Conservation (phyloP, 2,329 filamentous ascomycete genomes). For the Paracorniculantispora psalliotae region DNA sequence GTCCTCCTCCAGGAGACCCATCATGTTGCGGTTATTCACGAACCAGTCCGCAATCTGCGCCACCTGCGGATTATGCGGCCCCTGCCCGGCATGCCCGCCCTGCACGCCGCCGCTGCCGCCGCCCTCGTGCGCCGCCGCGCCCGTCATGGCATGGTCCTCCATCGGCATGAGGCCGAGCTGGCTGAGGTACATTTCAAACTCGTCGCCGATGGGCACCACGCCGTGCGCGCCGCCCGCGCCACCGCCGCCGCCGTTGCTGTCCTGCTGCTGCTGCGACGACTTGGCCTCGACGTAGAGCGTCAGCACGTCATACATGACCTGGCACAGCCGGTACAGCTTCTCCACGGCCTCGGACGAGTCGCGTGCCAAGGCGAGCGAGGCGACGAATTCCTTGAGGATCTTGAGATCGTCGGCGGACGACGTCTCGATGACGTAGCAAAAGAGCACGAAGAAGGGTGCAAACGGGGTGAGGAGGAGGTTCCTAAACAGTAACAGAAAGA, state of each 20-base stretch:
- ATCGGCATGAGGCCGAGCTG: conserved; percentile 56
- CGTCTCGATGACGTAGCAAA: conserved; percentile 54
- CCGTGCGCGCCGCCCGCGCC: too few relatives aligned
- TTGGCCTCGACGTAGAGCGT: conserved; percentile 59
- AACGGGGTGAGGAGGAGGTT: conserved; percentile 53
- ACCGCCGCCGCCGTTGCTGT: conserved; percentile 23
- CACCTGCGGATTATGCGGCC: conserved; percentile 26
- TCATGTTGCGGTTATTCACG: conserved; percentile 59
- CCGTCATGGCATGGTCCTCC: conserved; percentile 27
- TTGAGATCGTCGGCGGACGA: conserved; percentile 48
- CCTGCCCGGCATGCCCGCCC: conserved; percentile 8
- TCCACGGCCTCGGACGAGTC: conserved; percentile 53
- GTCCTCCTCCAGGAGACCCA: conserved; percentile 61
- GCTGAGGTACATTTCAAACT: conserved; percentile 61
- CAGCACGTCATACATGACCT: conserved; percentile 57
- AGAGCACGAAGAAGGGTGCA: conserved; percentile 55
- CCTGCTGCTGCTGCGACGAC: conserved; percentile 40
- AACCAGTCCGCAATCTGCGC: conserved; percentile 60
- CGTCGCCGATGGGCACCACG: conserved; percentile 47
- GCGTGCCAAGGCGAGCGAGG: conserved; percentile 47
- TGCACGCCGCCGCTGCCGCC: conserved; percentile 17
- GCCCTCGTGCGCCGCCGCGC: conserved; percentile 14
- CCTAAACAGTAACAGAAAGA: conserved; percentile 28
- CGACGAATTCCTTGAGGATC: conserved; percentile 51
- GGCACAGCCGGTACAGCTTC: conserved; percentile 57